These are phyloP conservation scores for Orbilia brochopaga DNA, from an alignment of 2,329 filamentous ascomycete genomes.

Conservation along the genomic window DNA sequence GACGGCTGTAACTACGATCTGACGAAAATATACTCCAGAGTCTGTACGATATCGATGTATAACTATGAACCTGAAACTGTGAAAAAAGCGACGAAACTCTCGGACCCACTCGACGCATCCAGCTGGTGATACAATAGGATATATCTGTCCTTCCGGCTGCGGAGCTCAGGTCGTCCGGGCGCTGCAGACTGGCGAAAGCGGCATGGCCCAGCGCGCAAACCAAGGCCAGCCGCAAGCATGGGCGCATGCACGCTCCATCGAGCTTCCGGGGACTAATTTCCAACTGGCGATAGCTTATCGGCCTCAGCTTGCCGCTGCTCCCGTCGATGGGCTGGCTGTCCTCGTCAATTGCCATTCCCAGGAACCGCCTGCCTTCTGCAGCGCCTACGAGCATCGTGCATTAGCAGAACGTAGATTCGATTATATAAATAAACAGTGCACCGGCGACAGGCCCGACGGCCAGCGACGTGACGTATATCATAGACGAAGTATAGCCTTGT, in stretches of 20 bases:
- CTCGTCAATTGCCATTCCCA: neutral
- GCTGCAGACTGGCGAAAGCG: constrained; percentile 32
- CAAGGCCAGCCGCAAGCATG: neutral
- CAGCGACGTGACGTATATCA: neutral
- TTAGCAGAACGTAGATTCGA: no score
- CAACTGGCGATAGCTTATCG: constrained; percentile 10
- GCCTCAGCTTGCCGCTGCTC: neutral
- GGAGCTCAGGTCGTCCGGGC: constrained; percentile 35
- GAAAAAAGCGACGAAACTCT: neutral
- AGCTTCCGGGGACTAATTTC: constrained; percentile 18
- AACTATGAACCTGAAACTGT: neutral
- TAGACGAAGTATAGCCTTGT: no score
- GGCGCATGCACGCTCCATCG: constrained; percentile 37
- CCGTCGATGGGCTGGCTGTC: neutral
- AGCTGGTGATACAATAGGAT: constrained; percentile 1
- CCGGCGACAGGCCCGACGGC: neutral
- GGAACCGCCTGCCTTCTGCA: no score
- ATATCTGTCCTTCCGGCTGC: constrained; percentile 24
- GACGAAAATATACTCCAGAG: constrained; percentile 6
- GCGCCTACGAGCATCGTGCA: no score
- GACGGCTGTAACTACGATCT: neutral
- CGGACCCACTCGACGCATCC: no score
- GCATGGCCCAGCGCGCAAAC: constrained; percentile 39
- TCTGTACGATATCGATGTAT: neutral
- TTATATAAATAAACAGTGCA: no score